Base-by-base conservation (phyloP, 164 flowering plant genomes). In the Kalanchoe fedtschenkoi region DNA sequence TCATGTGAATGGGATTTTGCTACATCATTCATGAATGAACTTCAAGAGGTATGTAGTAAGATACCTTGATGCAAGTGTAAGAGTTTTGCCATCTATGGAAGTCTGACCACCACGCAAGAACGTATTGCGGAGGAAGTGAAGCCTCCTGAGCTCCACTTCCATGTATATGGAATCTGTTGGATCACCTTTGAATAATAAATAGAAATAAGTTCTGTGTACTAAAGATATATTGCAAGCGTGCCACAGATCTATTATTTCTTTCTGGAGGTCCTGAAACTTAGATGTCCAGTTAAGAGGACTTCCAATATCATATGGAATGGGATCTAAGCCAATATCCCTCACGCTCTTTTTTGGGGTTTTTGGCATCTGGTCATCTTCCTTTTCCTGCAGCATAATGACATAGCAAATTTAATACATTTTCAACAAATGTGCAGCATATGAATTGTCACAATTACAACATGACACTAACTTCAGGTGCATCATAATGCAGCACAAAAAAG, bases 211-310 rank as follows among this genome's bases (percentile, higher is more conserved):
- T 58, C 61, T 58, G 28, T 58, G 61, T 17, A 58, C 61, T 24
- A 58, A 58, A 33, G 61, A 58, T 58, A 58, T 58, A 34, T 34
- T 34, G 41, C 38, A 58, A 11, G 61, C 61, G 34, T 58, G 61
- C 61, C 61, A 58, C 41, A 58, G 61, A 19, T 58, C 61, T 32
- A 58, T 58, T 34, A 58, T 19, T 58, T 58, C 61, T 58, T 37
- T 58, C 6, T 34, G 61, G 28, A 58, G 24, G 24, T 22, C 41
- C 9, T 34, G 38, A 41, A 58, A 58, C 26, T 58, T 58, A 13
- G 9, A 19, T 19, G 24, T 34, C 61, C 61, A 58, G 34, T 58
- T 21, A 6, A 58, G 28, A n/a, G 61, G 24, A 58, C 61, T 58
- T 58, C 61, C 61, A 58, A 22, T 32, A 58, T 33, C 61, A 58